Evolutionary conservation across 495 filamentous ascomycete genomes (phyloP).

Genomic region (Aeminium ludgeri): DNA sequence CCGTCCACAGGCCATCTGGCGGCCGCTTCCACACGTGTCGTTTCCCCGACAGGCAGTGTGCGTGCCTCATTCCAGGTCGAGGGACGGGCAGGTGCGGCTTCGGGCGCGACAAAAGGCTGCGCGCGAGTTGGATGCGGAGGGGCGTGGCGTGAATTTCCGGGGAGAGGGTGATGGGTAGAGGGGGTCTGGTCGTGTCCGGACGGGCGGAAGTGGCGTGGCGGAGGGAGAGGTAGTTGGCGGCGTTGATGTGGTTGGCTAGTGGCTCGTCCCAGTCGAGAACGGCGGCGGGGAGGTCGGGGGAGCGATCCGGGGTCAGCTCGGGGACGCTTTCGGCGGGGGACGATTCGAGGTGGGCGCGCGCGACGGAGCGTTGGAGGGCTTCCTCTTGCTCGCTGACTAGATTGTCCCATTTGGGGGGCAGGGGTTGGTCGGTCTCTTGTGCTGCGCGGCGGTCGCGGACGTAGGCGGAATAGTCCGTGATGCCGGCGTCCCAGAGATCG

Average conservation of each 20-base stretch:
- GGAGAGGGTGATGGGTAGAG: too few relatives aligned
- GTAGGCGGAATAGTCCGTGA: slow-evolving; percentile 15
- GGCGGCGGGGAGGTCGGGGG: slow-evolving; percentile 10
- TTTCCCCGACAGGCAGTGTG: slow-evolving; percentile 11
- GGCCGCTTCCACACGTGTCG: slow-evolving; percentile 9
- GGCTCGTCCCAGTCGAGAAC: too few relatives aligned
- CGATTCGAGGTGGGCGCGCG: too few relatives aligned
- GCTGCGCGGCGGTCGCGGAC: slow-evolving; percentile 6
- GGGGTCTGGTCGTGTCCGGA: neutral
- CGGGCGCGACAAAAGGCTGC: too few relatives aligned
- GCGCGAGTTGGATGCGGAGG: too few relatives aligned
- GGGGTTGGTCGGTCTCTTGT: neutral
- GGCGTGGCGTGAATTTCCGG: too few relatives aligned
- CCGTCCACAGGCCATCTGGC: slow-evolving; percentile 3
- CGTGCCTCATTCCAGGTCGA: slow-evolving; percentile 9
- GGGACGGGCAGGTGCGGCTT: too few relatives aligned
- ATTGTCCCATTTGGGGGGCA: slow-evolving; percentile 5
- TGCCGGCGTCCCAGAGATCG: slow-evolving; percentile 13
- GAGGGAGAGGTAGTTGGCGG: slow-evolving; percentile 6
- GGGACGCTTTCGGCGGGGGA: slow-evolving; percentile 3
- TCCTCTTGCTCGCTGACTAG: slow-evolving; percentile 2
- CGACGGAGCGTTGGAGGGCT: slow-evolving; percentile 5
- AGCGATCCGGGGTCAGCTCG: slow-evolving; percentile 11
- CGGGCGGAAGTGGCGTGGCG: slow-evolving; percentile 1
- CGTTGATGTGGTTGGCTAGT: too few relatives aligned